Evolutionary conservation across 2,329 filamentous ascomycete genomes (phyloP).

Genomic region (Epichloe sibirici): DNA sequence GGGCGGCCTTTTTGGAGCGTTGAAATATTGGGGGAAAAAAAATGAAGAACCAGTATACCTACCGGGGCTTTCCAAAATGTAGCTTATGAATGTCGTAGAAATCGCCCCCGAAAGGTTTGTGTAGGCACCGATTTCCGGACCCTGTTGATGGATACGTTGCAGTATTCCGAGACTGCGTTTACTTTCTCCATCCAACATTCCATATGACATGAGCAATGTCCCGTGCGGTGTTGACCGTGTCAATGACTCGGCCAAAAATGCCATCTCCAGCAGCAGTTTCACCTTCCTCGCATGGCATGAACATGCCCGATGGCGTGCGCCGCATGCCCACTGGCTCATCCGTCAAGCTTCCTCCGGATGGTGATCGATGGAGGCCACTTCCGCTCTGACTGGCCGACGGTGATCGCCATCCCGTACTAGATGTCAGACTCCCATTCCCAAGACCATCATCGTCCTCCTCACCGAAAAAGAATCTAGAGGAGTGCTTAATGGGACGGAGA

Average conservation of each 20-base stretch:
- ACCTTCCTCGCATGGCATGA: constrained; percentile 75
- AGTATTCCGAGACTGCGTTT: constrained; percentile 9
- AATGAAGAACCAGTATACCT: neutral
- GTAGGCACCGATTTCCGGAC: neutral
- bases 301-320: constrained; percentile 76
- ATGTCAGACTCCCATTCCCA: constrained; percentile 19
- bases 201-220: constrained; percentile 61
- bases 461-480: constrained; percentile 49
- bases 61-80: neutral
- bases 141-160: neutral
- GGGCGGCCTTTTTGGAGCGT: neutral
- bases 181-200: constrained; percentile 56
- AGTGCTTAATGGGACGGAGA: constrained; percentile 55
- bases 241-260: constrained; percentile 66
- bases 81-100: neutral
- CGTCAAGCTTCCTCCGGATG: constrained; percentile 36
- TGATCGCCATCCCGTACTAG: constrained; percentile 21
- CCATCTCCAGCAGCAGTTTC: constrained; percentile 49
- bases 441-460: constrained; percentile 48
- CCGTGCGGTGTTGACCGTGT: constrained; percentile 63
- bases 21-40: neutral
- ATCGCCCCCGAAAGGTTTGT: neutral
- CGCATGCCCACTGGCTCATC: constrained; percentile 51
- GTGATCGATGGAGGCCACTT: constrained; percentile 31
- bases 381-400: constrained; percentile 13